Conservation (phyloP, 108 stramenopile genomes). For the Craspedostauros australis region DNA sequence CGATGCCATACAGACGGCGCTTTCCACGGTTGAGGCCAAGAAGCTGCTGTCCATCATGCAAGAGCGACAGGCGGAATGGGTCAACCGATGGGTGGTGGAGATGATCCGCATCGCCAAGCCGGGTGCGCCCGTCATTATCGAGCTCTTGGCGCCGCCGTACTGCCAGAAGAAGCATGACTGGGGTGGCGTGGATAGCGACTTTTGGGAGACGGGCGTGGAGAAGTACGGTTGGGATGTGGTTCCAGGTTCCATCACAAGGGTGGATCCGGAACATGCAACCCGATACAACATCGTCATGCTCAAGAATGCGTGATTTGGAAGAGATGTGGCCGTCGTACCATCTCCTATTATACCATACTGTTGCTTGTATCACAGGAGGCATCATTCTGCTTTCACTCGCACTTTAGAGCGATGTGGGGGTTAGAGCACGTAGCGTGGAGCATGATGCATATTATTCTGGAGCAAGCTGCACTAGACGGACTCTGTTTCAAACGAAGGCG, state of each 20-base stretch:
- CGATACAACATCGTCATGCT: conserved; percentile 23
- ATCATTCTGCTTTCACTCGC: no score
- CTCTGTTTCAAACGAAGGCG: no score
- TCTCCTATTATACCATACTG: no score
- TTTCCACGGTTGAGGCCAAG: no score
- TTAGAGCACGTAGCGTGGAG: no score
- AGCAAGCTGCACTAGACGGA: no score
- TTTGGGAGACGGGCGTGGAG: conserved; percentile 7
- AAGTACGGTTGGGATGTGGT: conserved; percentile 16
- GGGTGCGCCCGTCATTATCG: conserved; percentile 31
- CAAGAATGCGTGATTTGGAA: conserved; percentile 14
- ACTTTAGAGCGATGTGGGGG: no score
- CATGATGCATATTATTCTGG: no score
- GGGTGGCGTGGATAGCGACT: conserved; percentile 10
- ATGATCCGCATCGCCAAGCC: conserved; percentile 50
- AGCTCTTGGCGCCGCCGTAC: conserved; percentile 3
- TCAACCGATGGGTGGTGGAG: conserved; percentile 17
- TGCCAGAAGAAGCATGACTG: conserved; percentile 5
- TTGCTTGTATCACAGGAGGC: no score
- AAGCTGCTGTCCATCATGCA: conserved; percentile 14
- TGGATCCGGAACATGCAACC: neutral
- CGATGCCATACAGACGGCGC: neutral
- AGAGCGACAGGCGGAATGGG: conserved; percentile 28
- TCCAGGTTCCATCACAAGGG: neutral
- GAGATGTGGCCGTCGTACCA: no score